Conservation (phyloP, 1,284 basidiomycete species). For the Mycena sp. region DNA sequence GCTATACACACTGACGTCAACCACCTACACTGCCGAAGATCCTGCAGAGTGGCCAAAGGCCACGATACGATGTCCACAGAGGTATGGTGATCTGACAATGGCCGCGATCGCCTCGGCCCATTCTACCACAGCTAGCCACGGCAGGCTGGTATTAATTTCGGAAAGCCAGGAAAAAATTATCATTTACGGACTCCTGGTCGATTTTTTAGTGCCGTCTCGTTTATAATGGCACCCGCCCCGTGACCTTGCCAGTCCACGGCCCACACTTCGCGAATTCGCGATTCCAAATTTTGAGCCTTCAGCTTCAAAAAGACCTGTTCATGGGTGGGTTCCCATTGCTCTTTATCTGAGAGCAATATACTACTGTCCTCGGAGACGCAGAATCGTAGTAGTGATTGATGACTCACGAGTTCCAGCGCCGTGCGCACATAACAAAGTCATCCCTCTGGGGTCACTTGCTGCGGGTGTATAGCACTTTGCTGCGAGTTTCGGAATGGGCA, state of each 20-base stretch:
- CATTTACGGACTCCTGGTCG: neutral
- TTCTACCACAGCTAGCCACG: neutral
- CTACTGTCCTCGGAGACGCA: neutral
- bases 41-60: neutral
- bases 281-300: neutral
- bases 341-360: neutral
- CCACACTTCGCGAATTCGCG: neutral
- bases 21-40: neutral
- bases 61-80: neutral
- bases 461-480: no score
- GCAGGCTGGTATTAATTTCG: no score
- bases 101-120: neutral
- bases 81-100: neutral
- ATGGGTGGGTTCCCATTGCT: neutral
- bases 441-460: neutral
- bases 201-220: neutral
- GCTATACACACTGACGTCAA: neutral
- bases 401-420: neutral
- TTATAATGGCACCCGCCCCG: neutral
- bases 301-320: neutral
- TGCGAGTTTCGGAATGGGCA: no score
- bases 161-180: neutral
- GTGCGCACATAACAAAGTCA: neutral
- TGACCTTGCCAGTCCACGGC: neutral
- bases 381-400: neutral